Evolutionary conservation across 352 stramenopile species (phyloP), one percentile per base, ranked within the genome.

Genomic region (Aphanomyces astaci): DNA sequence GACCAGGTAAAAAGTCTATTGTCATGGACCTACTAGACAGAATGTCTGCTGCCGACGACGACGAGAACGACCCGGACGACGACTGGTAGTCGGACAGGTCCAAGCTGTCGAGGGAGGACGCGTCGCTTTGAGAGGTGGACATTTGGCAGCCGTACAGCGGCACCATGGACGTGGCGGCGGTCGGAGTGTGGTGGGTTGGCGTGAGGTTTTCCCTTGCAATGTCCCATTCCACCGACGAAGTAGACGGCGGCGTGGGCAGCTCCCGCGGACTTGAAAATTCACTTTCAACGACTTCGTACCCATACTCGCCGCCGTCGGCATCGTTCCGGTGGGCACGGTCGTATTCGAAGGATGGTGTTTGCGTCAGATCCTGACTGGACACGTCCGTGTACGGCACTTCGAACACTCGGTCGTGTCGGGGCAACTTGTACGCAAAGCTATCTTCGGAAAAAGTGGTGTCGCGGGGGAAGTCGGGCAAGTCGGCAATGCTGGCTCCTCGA

Each of bases 21-120:
- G 36, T 43, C 36, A 59, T 40, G 5, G 51, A 59, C 5, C 51
- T 19, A 59, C 27, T 59, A n/a, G 51, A 59, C 51, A 59, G 19
- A 2, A 59, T 36, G 5, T 59, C 51, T 15, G 17, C n/a, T n/a
- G n/a, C n/a, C n/a, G n/a, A 10, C 51, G 51, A 59, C 25, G 51
- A 32, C 30, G 51, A n/a, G 9, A 53, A 53, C 45, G 36, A 43
- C 36, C 15, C 36, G 7, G 36, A 43, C 36, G 45, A 53, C 45
- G 45, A 53, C 45, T 53, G 45, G 45, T 53, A 53, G 13, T 53
- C 45, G 45, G 13, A n/a, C 45, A 25, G 22, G 45, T 55, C 48
- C 48, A 55, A 31, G 48, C 48, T 55, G 48, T 55, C 48, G 10
- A 55, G n/a, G 48, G 48, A n/a, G n/a, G n/a, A 55, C n/a, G 7